Conservation (phyloP, 2,329 filamentous ascomycete species). For the Lasiodiplodia gonubiensis region DNA sequence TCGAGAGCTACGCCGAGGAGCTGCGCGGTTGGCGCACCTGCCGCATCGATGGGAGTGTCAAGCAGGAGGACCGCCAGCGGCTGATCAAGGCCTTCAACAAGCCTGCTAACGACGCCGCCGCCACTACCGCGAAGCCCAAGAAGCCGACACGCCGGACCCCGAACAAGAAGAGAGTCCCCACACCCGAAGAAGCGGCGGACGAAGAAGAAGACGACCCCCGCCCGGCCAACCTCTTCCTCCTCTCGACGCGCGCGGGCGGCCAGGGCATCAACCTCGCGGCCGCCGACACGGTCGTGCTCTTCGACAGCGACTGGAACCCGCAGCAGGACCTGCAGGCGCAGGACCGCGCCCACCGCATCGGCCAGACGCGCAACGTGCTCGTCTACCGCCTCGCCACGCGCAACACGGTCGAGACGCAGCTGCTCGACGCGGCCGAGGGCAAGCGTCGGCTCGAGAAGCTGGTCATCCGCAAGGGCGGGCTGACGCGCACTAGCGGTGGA, state of each 20-base stretch:
- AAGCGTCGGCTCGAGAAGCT: conserved; percentile 93
- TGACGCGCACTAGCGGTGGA: conserved; percentile 62
- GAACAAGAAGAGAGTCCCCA: background rate
- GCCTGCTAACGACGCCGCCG: conserved; percentile 35
- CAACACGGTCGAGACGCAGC: conserved; percentile 86
- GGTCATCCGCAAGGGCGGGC: conserved; percentile 85
- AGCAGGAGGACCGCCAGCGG: conserved; percentile 64
- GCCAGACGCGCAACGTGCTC: conserved; percentile 88
- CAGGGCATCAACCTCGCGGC: conserved; percentile 93
- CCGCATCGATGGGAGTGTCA: conserved; percentile 87
- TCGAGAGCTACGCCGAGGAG: conserved; percentile 83
- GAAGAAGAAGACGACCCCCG: conserved; percentile 53
- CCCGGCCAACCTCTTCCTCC: conserved; percentile 75
- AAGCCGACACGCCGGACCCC: background rate
- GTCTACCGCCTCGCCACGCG: conserved; percentile 94
- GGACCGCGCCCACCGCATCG: conserved; percentile 92
- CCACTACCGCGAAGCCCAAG: conserved; percentile 28
- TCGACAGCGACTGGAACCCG: conserved; percentile 92
- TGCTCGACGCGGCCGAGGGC: conserved; percentile 85
- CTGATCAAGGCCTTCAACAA: conserved; percentile 59
- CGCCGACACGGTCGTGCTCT: conserved; percentile 91
- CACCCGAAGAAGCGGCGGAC: conserved; percentile 31
- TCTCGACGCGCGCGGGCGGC: conserved; percentile 89
- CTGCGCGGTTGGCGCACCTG: conserved; percentile 81
- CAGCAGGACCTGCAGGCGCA: conserved; percentile 97